Conservation (phyloP, 2,329 filamentous ascomycete species). For the Fusarium aywerte region DNA sequence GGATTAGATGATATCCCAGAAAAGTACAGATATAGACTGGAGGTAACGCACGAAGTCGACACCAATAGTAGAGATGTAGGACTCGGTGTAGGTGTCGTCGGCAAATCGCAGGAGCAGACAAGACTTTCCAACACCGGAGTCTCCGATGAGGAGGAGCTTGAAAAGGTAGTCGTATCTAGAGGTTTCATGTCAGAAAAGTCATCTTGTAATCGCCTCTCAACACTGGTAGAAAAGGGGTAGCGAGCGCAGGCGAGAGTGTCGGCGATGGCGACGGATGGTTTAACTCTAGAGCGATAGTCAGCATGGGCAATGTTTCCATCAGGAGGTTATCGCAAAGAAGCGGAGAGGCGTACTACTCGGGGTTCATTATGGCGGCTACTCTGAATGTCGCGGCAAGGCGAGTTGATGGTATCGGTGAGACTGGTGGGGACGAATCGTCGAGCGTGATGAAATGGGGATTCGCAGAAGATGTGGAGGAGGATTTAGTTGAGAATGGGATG, state of each 20-base stretch:
- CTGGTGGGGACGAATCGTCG: constrained; percentile 8
- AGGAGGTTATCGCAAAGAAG: constrained; percentile 49
- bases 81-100: constrained; percentile 99
- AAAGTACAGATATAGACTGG: background rate
- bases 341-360: constrained; percentile 80
- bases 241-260: constrained; percentile 1
- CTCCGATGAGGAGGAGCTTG: constrained; percentile 99
- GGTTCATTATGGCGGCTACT: constrained; percentile 77
- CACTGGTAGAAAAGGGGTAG: background rate
- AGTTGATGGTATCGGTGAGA: constrained; percentile 3
- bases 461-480: constrained; percentile 44
- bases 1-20: constrained; percentile 26
- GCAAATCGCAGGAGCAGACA: constrained; percentile 97
- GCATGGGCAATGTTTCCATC: constrained; percentile 37
- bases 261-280: constrained; percentile 15
- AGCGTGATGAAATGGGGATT: constrained; percentile 36
- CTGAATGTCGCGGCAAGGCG: constrained; percentile 22
- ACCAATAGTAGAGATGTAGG: constrained; percentile 99
- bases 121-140: constrained; percentile 99
- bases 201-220: constrained; percentile 25
- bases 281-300: constrained; percentile 47
- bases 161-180: constrained; percentile 99
- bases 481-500: constrained; percentile 44
- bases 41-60: constrained; percentile 88
- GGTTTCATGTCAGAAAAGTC: constrained; percentile 42